Evolutionary conservation across 2,329 filamentous ascomycete genomes (phyloP).

Genomic region (Pseudogymnoascus sp.): DNA sequence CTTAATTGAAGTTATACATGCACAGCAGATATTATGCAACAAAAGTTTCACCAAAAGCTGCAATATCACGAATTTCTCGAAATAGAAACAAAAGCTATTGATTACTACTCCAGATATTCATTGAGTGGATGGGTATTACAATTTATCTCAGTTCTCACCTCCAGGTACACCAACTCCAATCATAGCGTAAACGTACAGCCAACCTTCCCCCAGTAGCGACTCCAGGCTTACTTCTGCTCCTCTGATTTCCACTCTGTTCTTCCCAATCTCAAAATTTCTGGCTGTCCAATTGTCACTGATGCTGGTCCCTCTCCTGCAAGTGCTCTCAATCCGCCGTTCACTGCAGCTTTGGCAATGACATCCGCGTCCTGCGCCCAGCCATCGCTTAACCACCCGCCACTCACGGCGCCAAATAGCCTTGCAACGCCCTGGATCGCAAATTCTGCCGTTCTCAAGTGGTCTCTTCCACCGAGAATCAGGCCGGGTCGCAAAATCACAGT

Average conservation of each 20-base stretch:
- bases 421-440: conserved; percentile 47
- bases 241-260: conserved; percentile 32
- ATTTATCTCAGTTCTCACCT: neutral
- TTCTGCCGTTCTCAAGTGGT: conserved; percentile 52
- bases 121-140: neutral
- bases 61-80: neutral
- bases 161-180: neutral
- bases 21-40: neutral
- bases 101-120: neutral
- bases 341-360: conserved; percentile 48
- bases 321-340: conserved; percentile 39
- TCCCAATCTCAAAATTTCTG: conserved; percentile 44
- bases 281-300: conserved; percentile 39
- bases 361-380: conserved; percentile 58
- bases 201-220: neutral
- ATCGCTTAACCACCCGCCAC: conserved; percentile 45
- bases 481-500: conserved; percentile 69
- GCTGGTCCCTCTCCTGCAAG: conserved; percentile 34
- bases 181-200: neutral
- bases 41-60: neutral
- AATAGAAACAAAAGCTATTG: neutral
- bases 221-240: neutral
- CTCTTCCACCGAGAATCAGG: conserved; percentile 63
- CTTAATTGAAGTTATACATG: neutral
- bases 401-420: conserved; percentile 45